Evolutionary conservation across 805 yeast species (phyloP).

Genomic region (Kluyveromyces dobzhanskii): DNA sequence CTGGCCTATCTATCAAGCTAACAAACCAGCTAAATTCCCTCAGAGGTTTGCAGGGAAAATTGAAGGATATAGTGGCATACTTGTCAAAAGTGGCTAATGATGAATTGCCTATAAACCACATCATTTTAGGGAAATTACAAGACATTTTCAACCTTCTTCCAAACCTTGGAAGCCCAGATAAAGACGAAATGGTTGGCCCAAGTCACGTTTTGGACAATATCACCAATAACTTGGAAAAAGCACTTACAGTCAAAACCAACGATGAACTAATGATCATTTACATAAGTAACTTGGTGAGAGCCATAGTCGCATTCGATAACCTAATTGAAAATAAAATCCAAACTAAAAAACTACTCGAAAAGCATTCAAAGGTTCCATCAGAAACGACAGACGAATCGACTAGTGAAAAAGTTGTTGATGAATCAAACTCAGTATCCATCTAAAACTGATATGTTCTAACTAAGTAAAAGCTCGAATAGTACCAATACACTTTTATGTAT

Average conservation of each 20-base stretch:
- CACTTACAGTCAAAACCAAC: conserved; percentile 87
- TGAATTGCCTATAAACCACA: conserved; percentile 79
- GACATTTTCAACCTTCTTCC: conserved; percentile 92
- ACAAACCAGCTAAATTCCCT: conserved; percentile 86
- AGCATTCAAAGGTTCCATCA: conserved; percentile 31
- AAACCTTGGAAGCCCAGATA: conserved; percentile 43
- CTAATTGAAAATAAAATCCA: conserved; percentile 92
- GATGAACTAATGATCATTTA: conserved; percentile 94
- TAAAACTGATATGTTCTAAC: not conserved
- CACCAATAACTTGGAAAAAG: conserved; percentile 53
- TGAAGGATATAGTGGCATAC: conserved; percentile 70
- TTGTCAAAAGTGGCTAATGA: conserved; percentile 64
- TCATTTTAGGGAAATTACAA: conserved; percentile 84
- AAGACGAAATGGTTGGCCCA: conserved; percentile 23
- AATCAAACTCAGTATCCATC: not conserved
- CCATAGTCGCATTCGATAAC: conserved; percentile 94
- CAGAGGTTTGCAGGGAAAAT: conserved; percentile 73
- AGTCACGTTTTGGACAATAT: conserved; percentile 25
- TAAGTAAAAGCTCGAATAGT: no score
- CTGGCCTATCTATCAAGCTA: conserved; percentile 75
- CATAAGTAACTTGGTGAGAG: conserved; percentile 79
- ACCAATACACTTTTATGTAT: no score
- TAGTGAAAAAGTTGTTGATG: conserved; percentile 27
- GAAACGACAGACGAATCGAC: conserved; percentile 30
- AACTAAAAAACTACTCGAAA: conserved; percentile 46